Percentiles rank a stretch among this genome's conserved stretches.
These are phyloP conservation scores for Metschnikowia orientalis DNA, from an alignment of 805 yeast genomes.

Conservation along the genomic window DNA sequence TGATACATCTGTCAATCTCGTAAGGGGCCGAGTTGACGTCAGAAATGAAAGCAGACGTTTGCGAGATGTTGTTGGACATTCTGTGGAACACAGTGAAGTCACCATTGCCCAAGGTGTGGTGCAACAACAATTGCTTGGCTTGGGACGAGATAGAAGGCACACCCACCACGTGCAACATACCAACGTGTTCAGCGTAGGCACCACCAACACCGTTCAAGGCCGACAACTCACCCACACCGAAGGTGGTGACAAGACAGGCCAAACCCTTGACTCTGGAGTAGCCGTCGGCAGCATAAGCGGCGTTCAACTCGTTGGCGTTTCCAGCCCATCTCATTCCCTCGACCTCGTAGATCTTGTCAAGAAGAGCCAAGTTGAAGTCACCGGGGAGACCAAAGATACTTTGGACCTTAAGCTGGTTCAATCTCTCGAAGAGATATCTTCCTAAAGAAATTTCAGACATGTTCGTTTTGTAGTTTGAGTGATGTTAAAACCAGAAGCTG, in stretches of 20 bases:
- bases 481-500: constrained; percentile 3
- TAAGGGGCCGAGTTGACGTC: constrained; percentile 63
- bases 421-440: constrained; percentile 71
- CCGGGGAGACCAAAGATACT: constrained; percentile 81
- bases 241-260: constrained; percentile 73
- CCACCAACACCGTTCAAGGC: constrained; percentile 88
- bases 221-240: constrained; percentile 86
- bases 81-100: constrained; percentile 73
- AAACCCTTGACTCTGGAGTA: constrained; percentile 78
- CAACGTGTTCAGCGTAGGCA: constrained; percentile 85
- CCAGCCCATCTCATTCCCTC: constrained; percentile 85
- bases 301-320: constrained; percentile 85
- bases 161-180: constrained; percentile 80
- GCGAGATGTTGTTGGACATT: constrained; percentile 72
- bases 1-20: constrained; percentile 69
- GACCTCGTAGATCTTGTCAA: constrained; percentile 71
- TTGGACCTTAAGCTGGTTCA: constrained; percentile 64
- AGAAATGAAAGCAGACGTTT: constrained; percentile 59
- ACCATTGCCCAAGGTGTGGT: constrained; percentile 82
- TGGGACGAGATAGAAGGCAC: constrained; percentile 75
- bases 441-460: constrained; percentile 60
- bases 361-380: constrained; percentile 68
- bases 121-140: constrained; percentile 66
- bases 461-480: constrained; percentile 4
- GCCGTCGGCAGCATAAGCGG: constrained; percentile 87